Evolutionary conservation across 2,329 filamentous ascomycete genomes (phyloP).

Genomic region (Torrubiellomyces zombiae): DNA sequence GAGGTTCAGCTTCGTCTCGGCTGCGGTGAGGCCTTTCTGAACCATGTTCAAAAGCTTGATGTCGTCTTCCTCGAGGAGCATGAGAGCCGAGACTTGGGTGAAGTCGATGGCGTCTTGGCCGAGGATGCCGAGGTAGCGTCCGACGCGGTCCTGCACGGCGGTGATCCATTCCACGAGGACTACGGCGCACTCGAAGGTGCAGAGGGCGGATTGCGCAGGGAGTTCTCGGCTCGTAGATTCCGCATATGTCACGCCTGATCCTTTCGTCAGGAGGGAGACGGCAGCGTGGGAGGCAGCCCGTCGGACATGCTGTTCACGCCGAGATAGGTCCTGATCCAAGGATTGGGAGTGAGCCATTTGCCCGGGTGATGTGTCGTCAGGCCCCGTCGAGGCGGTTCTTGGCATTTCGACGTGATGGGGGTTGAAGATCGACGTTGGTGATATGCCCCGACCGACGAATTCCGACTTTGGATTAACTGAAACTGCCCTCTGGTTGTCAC

Average conservation of each 20-base stretch:
- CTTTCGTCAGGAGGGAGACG: constrained; percentile 82
- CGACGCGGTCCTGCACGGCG: constrained; percentile 86
- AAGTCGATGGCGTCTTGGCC: constrained; percentile 71
- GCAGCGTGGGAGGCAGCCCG: constrained; percentile 94
- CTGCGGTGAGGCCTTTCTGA: constrained; percentile 56
- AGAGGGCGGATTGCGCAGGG: constrained; percentile 80
- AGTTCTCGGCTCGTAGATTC: constrained; percentile 73
- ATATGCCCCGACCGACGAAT: no score
- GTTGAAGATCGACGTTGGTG: constrained; percentile 30
- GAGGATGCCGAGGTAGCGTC: constrained; percentile 70
- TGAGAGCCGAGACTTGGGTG: constrained; percentile 64
- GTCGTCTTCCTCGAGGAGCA: constrained; percentile 86
- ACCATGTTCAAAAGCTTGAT: constrained; percentile 72
- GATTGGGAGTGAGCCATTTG: constrained; percentile 26
- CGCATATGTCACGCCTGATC: constrained; percentile 68
- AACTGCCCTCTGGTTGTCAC: constrained; percentile 51
- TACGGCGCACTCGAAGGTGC: constrained; percentile 84
- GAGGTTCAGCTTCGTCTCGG: constrained; percentile 63
- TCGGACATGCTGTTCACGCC: constrained; percentile 72
- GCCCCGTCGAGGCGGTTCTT: no score
- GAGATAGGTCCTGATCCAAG: constrained; percentile 35
- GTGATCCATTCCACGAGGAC: constrained; percentile 90
- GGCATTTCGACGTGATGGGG: constrained; percentile 35
- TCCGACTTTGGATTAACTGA: no score
- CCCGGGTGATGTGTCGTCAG: no score